phyloP scores from a whole-genome alignment of 805 yeast species.

The Saturnispora bothae region DNA sequence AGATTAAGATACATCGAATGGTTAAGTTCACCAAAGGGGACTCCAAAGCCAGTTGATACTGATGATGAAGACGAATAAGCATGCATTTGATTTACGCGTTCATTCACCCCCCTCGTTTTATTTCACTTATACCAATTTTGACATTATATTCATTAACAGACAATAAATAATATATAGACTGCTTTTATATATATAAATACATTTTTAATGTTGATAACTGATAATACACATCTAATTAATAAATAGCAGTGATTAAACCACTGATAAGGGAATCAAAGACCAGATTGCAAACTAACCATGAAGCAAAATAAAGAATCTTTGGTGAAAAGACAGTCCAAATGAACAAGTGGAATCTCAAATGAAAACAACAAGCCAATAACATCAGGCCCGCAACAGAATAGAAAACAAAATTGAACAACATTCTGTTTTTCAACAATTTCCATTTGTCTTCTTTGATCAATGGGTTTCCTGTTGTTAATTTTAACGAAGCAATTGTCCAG shows the following conservation, averaged over 20 bases:
- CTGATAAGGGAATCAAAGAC: slow-evolving; percentile 29
- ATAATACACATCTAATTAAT: slow-evolving; percentile 1
- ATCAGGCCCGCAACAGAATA: slow-evolving; percentile 50
- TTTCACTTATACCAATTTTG: not conserved
- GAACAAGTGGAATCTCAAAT: slow-evolving; percentile 75
- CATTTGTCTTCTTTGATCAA: slow-evolving; percentile 11
- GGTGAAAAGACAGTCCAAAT: slow-evolving; percentile 99
- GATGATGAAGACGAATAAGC: slow-evolving; percentile 67
- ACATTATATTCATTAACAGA: not conserved
- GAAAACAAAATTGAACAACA: slow-evolving; percentile 36
- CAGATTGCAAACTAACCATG: slow-evolving; percentile 53
- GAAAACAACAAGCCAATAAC: slow-evolving; percentile 58
- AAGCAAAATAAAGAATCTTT: slow-evolving; percentile 66
- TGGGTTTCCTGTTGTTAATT: slow-evolving; percentile 10
- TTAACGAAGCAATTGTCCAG: slow-evolving; percentile 49
- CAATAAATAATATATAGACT: not conserved
- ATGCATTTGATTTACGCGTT: too few relatives aligned
- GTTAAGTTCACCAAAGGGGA: slow-evolving; percentile 95
- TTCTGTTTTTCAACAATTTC: slow-evolving; percentile 28
- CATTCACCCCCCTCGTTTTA: not conserved
- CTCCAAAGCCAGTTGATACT: slow-evolving; percentile 88
- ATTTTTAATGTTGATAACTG: too few relatives aligned
- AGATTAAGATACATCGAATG: slow-evolving; percentile 89
- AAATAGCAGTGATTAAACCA: slow-evolving; percentile 14
- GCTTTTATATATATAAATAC: not conserved